phyloP scores from a whole-genome alignment of 345 rosid genomes.

The Kernera saxatilis region DNA sequence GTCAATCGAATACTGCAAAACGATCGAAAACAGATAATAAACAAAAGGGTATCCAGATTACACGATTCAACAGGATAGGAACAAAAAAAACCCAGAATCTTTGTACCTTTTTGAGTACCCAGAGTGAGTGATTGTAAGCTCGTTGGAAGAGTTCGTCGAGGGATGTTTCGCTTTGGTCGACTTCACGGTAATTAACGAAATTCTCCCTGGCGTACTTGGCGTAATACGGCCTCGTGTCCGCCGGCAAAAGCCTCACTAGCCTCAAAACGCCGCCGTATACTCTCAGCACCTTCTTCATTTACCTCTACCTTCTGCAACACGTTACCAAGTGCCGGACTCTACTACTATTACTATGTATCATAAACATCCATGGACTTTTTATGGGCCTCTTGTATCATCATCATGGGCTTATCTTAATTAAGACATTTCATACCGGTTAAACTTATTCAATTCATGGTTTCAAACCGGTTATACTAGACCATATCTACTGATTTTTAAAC shows the following conservation, averaged over 20 bases:
- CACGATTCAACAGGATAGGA: not conserved
- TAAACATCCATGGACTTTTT: not conserved
- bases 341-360: not conserved
- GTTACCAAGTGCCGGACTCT: constrained; percentile 1
- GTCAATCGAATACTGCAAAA: constrained; percentile 69
- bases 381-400: not conserved
- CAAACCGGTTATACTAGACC: not conserved
- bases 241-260: constrained; percentile 69
- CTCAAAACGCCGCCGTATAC: constrained; percentile 74
- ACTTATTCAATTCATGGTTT: not conserved
- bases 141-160: constrained; percentile 81
- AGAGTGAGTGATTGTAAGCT: constrained; percentile 78
- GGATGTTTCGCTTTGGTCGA: constrained; percentile 45
- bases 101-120: constrained; percentile 86
- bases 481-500: not conserved
- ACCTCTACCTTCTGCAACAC: constrained; percentile 21
- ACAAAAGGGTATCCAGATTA: not conserved
- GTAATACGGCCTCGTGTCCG: constrained; percentile 78
- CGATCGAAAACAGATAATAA: not conserved
- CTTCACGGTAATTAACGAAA: constrained; percentile 78
- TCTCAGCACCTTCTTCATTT: constrained; percentile 71
- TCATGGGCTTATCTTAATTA: not conserved
- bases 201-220: constrained; percentile 89
- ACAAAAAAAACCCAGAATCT: not conserved
- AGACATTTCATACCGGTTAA: not conserved